A percentile compares a stretch with the other conserved stretches of the same genome.
These are phyloP conservation scores for Cucurbitaria berberidis DNA, from an alignment of 2,329 filamentous ascomycete species.

Conservation along the genomic window DNA sequence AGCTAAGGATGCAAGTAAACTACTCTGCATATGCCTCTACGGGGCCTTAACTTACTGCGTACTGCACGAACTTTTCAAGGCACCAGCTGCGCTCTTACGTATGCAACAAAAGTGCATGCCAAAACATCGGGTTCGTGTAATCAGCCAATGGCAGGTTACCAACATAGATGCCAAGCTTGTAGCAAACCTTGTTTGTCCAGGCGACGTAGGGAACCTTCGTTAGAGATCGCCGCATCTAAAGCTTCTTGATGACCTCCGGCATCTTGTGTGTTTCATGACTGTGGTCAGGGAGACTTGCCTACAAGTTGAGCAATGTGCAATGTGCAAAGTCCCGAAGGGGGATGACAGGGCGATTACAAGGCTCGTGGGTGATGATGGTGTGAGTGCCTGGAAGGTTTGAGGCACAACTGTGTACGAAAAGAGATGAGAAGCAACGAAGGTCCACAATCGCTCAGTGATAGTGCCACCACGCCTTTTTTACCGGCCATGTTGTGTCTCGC, in stretches of 20 bases:
- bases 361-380: constrained; percentile 13
- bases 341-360: constrained; percentile 19
- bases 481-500: constrained; percentile 17
- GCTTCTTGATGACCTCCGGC: neutral
- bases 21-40: neutral
- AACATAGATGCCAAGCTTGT: constrained; percentile 8
- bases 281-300: neutral
- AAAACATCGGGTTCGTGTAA: neutral
- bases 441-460: constrained; percentile 12
- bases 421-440: constrained; percentile 3
- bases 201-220: constrained; percentile 1
- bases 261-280: constrained; percentile 2
- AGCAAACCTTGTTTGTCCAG: constrained; percentile 12
- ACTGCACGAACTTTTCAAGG: neutral
- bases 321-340: constrained; percentile 9
- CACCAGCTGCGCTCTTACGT: neutral
- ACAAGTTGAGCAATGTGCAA: too few relatives aligned
- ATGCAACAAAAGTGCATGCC: neutral
- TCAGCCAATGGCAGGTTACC: neutral
- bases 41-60: neutral
- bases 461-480: constrained; percentile 12
- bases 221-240: neutral
- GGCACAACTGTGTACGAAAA: constrained; percentile 1
- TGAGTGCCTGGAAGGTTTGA: neutral
- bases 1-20: neutral